Base-by-base conservation (phyloP, 495 filamentous ascomycete species). In the Parathielavia hyrcaniae region DNA sequence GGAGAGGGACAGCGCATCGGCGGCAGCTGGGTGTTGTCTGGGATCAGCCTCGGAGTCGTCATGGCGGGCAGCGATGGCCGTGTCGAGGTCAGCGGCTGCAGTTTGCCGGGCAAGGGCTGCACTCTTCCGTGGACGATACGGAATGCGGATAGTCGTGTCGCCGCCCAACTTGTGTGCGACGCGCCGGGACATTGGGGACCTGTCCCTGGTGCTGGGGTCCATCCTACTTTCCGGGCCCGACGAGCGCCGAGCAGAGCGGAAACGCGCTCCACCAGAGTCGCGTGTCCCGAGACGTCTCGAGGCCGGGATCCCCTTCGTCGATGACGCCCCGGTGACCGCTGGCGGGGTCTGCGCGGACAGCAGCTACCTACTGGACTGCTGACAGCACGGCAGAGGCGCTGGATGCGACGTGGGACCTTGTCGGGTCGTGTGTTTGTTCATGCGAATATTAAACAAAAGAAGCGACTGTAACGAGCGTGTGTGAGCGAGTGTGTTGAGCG, bases 161-260 rank as follows among this genome's bases (percentile, higher is more conserved):
- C 45, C 55, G 61, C 45, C 62, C 26, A 67, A 55, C 60, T 69
- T 69, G 47, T 64, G 64, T 69, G 64, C 59, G 53, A 69, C 67
- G 49, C 64, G 67, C 58, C 60, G 58, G 50, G 60, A 57, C 53
- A 57, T 61, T 57, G 62, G 56, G 56, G 64, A 62, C 60, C 61
- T 56, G 59, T 61, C 64, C 61, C 62, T 63, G 62, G 53, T 49
- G 44, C 58, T 44, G 47, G 67, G 53, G 52, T 69, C 67, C 67
- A 69, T 69, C 43, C 50, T 59, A 26, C 20, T 20, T n/a, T n/a
- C 8, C 49, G 38, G 36, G n/a, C 4, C 23, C 55, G 46, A 17
- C 32, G 40, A 55, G 32, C 8, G 32, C 20, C 26, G 44, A 38
- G 43, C 12, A 9, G 22, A 36, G 12, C 30, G 5, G n/a, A 9